Conservation (phyloP, 192 early-diverging fungal genomes). For the Coemansia sp. region DNA sequence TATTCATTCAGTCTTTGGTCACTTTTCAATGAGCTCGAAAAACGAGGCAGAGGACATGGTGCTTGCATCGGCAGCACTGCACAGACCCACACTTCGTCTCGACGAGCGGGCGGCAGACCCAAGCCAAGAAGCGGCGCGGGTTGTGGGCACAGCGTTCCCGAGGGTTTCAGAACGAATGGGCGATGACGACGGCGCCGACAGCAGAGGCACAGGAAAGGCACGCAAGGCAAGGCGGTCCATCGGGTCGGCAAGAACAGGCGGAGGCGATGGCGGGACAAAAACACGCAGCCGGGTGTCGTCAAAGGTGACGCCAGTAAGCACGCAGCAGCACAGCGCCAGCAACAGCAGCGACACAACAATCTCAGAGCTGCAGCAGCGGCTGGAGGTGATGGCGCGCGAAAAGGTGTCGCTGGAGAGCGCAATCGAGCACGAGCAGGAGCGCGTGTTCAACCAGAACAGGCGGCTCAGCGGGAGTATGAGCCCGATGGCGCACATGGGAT, state of each 20-base stretch:
- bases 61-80: not conserved
- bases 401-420: conserved; percentile 89
- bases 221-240: conserved; percentile 11
- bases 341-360: conserved; percentile 36
- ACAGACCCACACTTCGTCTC: not conserved
- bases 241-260: too few species aligned
- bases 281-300: conserved; percentile 30
- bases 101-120: not conserved
- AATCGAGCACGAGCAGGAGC: conserved; percentile 90
- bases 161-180: conserved; percentile 2
- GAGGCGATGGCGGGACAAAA: too few species aligned
- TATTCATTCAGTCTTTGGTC: too few species aligned
- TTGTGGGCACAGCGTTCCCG: conserved; percentile 3
- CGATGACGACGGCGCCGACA: conserved; percentile 15
- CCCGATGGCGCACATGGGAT: conserved; percentile 18
- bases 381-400: conserved; percentile 81
- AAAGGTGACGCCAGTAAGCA: not conserved
- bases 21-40: conserved; percentile 1
- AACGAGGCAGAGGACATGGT: not conserved
- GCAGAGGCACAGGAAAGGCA: not conserved
- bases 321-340: conserved; percentile 12
- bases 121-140: not conserved
- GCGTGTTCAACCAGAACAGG: conserved; percentile 76
- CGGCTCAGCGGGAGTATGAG: conserved; percentile 79
- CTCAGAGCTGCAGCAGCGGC: conserved; percentile 62